Base-by-base conservation (phyloP, 2,329 filamentous ascomycete genomes). In the Arachnopeziza araneosa region DNA sequence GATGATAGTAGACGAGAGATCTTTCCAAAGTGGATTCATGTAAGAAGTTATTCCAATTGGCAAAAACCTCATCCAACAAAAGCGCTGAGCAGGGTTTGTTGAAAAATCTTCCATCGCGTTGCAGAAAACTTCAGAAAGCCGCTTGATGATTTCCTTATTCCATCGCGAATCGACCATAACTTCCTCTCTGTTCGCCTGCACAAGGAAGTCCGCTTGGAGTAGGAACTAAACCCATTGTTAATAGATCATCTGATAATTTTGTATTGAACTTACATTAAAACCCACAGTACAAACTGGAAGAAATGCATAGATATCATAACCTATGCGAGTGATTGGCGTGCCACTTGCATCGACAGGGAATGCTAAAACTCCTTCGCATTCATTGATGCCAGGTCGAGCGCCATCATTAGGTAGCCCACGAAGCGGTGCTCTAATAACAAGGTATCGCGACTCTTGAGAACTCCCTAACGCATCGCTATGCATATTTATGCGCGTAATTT, bases 181-280 rank as follows among this genome's bases (percentile, higher is more conserved):
- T n/a, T 67, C 64, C 48, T 64, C 55, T 26, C 65, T 57, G 52
- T 52, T 66, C 21, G 65, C 64, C 48, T 61, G 57, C 21, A 63
- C 51, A 19, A 67, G 57, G 54, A 67, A 66, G 53, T 67, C 64
- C 19, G 65, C 60, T 62, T 67, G 64, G 22, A 66, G 54, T 1
- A 66, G 17, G 22, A 66, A 63, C 60, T 64, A 52, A 6, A 12
- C 9, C 17, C 4, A 14, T 4, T 22, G 17, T n/a, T 52, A 52
- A 22, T 8, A 9, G 24, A 21, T 7, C 21, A 26, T 21, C 53
- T 23, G 57, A 51, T 24, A 55, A 26, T 24, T 19, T 7, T 54
- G 14, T n/a, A 36, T 4, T 49, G 30, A 50, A 54, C 62, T 59
- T 58, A 68, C 64, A 53, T 58, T 64, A 48, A 68, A 66, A 3